phyloP scores from a whole-genome alignment of 805 yeast species.

The Monosporozyma unispora region DNA sequence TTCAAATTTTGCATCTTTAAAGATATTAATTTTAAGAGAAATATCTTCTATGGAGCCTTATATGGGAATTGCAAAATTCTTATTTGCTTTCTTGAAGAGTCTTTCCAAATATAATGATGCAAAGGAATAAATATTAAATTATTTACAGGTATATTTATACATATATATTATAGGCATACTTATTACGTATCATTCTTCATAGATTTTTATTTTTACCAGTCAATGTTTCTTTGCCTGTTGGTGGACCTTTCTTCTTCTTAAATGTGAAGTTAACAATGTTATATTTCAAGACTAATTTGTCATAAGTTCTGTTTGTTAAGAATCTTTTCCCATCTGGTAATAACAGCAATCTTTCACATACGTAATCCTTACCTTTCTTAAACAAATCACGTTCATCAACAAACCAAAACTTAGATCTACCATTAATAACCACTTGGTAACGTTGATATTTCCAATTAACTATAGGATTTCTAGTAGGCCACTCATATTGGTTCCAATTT shows the following conservation, averaged over 20 bases:
- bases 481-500: constrained; percentile 34
- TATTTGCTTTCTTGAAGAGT: constrained; percentile 47
- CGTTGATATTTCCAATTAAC: constrained; percentile 32
- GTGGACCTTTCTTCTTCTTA: constrained; percentile 5
- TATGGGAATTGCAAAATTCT: constrained; percentile 39
- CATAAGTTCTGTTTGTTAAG: constrained; percentile 35
- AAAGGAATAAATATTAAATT: not conserved
- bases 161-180: not conserved
- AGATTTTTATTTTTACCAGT: not conserved
- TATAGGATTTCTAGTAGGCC: constrained; percentile 48
- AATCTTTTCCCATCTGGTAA: constrained; percentile 35
- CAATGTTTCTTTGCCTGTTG: not conserved
- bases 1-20: constrained; percentile 36
- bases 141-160: not conserved
- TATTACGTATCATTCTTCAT: not conserved
- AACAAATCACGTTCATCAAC: constrained; percentile 32
- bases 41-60: constrained; percentile 35
- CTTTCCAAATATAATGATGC: constrained; percentile 24
- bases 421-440: constrained; percentile 64
- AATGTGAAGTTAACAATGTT: constrained; percentile 39
- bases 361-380: constrained; percentile 27
- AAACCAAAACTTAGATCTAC: constrained; percentile 50
- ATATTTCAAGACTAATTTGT: constrained; percentile 47
- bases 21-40: constrained; percentile 36
- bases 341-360: constrained; percentile 31